Conservation (phyloP, 805 yeast genomes). For the Kregervanrija pseudodelftensis region DNA sequence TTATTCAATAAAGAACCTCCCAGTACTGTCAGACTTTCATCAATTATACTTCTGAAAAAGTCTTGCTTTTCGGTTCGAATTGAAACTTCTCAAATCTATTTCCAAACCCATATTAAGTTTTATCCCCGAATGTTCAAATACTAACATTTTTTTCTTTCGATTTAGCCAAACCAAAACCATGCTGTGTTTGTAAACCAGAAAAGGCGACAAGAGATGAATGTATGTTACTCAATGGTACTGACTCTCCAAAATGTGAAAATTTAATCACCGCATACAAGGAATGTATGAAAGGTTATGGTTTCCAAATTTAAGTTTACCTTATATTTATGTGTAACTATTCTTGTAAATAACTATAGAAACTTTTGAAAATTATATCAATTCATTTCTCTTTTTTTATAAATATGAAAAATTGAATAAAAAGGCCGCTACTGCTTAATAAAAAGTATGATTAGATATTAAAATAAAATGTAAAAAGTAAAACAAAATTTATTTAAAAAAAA, state of each 20-base stretch:
- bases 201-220: constrained; percentile 74
- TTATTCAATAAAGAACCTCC: too few species aligned
- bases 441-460: neutral
- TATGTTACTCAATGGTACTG: constrained; percentile 73
- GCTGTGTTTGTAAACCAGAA: constrained; percentile 83
- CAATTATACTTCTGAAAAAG: too few species aligned
- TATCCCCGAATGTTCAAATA: neutral
- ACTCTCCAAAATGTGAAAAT: constrained; percentile 70
- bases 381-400: neutral
- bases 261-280: constrained; percentile 65
- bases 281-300: constrained; percentile 93
- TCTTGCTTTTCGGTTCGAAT: too few species aligned
- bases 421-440: neutral
- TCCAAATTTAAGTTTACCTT: constrained; percentile 35
- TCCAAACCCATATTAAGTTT: neutral
- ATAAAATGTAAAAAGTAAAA: neutral
- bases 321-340: neutral
- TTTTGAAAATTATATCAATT: neutral
- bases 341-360: neutral
- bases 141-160: neutral
- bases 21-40: too few species aligned
- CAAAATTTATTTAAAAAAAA: neutral
- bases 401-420: neutral
- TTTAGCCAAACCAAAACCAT: constrained; percentile 75
- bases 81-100: too few species aligned